phyloP scores from a whole-genome alignment of 2,329 filamentous ascomycete species.

The Zymoseptoria ardabiliae region DNA sequence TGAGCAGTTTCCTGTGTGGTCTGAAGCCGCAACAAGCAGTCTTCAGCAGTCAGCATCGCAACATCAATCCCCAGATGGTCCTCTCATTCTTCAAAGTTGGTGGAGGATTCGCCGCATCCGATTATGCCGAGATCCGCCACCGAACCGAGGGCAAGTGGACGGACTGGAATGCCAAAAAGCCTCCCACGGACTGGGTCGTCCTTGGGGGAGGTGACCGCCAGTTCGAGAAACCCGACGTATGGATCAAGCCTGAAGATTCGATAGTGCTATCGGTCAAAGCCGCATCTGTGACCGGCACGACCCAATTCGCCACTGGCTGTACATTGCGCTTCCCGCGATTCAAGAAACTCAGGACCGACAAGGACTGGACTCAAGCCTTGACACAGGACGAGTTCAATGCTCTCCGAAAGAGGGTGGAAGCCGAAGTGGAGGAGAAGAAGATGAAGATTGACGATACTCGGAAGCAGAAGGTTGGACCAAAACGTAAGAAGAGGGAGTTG shows the following conservation, averaged over 20 bases:
- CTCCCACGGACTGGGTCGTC: slow-evolving; percentile 71
- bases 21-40: slow-evolving; percentile 37
- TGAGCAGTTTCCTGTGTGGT: slow-evolving; percentile 88
- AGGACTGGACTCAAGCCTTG: slow-evolving; percentile 72
- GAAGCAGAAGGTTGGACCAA: slow-evolving; percentile 53
- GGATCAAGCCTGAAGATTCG: slow-evolving; percentile 85
- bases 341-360: slow-evolving; percentile 71
- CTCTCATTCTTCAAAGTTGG: slow-evolving; percentile 97
- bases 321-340: slow-evolving; percentile 91
- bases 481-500: slow-evolving; percentile 57
- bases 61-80: slow-evolving; percentile 60
- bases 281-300: slow-evolving; percentile 64
- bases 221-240: slow-evolving; percentile 76
- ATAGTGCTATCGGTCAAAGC: slow-evolving; percentile 86
- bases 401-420: slow-evolving; percentile 60
- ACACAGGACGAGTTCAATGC: slow-evolving; percentile 70
- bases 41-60: not conserved
- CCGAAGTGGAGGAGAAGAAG: slow-evolving; percentile 63
- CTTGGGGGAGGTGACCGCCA: slow-evolving; percentile 71
- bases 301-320: slow-evolving; percentile 66
- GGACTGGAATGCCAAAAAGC: slow-evolving; percentile 70
- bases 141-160: slow-evolving; percentile 87
- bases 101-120: slow-evolving; percentile 78
- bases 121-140: slow-evolving; percentile 77
- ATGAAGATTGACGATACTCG: slow-evolving; percentile 62